Percentiles rank a stretch among this genome's conserved stretches.
Conservation (phyloP, 2,329 filamentous ascomycete genomes). For the Exophiala phaeomuriformis region DNA sequence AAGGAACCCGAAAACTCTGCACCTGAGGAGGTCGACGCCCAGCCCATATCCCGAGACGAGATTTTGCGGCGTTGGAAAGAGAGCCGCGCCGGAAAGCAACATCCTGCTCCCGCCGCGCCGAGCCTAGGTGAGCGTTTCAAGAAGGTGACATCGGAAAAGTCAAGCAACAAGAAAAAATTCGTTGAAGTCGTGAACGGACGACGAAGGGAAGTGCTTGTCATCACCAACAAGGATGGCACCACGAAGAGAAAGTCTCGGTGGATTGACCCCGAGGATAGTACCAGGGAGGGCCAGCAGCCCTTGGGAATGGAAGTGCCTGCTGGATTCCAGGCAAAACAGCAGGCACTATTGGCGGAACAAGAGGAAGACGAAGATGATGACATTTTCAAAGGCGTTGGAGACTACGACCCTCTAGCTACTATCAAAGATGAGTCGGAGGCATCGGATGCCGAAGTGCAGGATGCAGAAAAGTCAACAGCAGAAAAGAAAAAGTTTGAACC, state of each 20-base stretch:
- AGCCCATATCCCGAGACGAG: slow-evolving; percentile 49
- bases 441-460: slow-evolving; percentile 30
- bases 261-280: slow-evolving; percentile 32
- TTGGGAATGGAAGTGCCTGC: slow-evolving; percentile 47
- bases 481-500: slow-evolving; percentile 15
- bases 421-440: slow-evolving; percentile 44
- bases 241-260: slow-evolving; percentile 56
- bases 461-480: slow-evolving; percentile 9
- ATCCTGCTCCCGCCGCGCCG: slow-evolving; percentile 42
- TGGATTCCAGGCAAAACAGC: slow-evolving; percentile 34
- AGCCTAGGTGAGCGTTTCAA: slow-evolving; percentile 50
- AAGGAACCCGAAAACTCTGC: slow-evolving; percentile 21
- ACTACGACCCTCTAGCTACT: slow-evolving; percentile 54
- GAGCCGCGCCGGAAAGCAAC: slow-evolving; percentile 33
- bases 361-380: slow-evolving; percentile 50
- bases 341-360: slow-evolving; percentile 27
- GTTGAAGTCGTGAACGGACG: slow-evolving; percentile 45
- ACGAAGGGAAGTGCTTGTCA: slow-evolving; percentile 51
- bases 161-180: slow-evolving; percentile 41
- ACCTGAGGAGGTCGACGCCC: slow-evolving; percentile 31
- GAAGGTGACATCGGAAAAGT: slow-evolving; percentile 40
- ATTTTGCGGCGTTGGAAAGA: slow-evolving; percentile 54
- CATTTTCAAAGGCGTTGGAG: slow-evolving; percentile 54
- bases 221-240: slow-evolving; percentile 53
- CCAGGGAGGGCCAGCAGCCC: slow-evolving; percentile 38